A percentile compares a stretch with the other conserved stretches of the same genome.
phyloP scores from a whole-genome alignment of 1,284 basidiomycete genomes.

The Xerocomus amazonicus region DNA sequence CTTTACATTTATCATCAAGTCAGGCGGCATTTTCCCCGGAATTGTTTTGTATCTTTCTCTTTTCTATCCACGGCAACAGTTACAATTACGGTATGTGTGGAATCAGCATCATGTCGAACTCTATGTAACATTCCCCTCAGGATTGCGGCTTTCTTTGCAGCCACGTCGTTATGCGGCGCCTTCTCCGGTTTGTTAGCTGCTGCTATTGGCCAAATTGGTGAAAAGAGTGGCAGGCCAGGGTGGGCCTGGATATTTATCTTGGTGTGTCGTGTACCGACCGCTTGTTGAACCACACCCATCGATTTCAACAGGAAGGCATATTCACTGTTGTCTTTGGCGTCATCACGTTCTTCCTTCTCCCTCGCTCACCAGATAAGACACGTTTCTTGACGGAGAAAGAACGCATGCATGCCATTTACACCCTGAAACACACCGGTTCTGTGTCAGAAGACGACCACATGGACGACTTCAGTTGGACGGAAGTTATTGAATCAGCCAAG shows the following conservation, averaged over 20 bases:
- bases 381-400: conserved; percentile 42
- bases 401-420: conserved; percentile 35
- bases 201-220: conserved; percentile 53
- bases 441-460: conserved; percentile 34
- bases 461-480: conserved; percentile 37
- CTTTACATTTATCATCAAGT: conserved; percentile 28
- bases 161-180: conserved; percentile 54
- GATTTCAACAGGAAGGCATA: conserved; percentile 42
- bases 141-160: conserved; percentile 51
- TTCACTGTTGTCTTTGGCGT: conserved; percentile 48
- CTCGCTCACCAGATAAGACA: conserved; percentile 44
- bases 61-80: conserved; percentile 55
- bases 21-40: conserved; percentile 57
- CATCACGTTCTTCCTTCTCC: conserved; percentile 48
- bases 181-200: conserved; percentile 65
- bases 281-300: not conserved
- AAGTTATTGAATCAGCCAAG: conserved; percentile 35
- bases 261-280: conserved; percentile 22
- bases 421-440: conserved; percentile 30
- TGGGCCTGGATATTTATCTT: conserved; percentile 71
- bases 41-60: conserved; percentile 55
- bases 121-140: conserved; percentile 25
- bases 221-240: conserved; percentile 42
- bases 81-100: conserved; percentile 49
- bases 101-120: not conserved